Evolutionary conservation across 1,139 yeast genomes (phyloP).

Genomic region (Zhuliangozyma parablackwelliae): DNA sequence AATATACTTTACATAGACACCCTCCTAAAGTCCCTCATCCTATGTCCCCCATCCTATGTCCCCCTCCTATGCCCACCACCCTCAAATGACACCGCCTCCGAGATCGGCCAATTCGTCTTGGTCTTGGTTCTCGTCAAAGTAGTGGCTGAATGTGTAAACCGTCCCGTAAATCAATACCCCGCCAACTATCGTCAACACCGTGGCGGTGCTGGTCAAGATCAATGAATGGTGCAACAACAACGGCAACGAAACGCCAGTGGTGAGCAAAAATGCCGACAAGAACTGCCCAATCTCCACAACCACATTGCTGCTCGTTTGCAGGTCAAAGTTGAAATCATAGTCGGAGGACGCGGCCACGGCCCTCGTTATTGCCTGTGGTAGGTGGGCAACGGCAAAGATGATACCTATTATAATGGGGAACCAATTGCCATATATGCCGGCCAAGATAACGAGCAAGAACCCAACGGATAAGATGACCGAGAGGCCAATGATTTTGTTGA

Average conservation of each 20-base stretch:
- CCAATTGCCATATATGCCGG: slow-evolving; percentile 78
- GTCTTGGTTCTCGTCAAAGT: slow-evolving; percentile 59
- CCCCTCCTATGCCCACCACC: no score
- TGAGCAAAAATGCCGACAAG: slow-evolving; percentile 59
- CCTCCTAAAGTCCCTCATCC: no score
- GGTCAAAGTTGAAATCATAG: slow-evolving; percentile 45
- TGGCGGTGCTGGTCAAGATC: slow-evolving; percentile 55
- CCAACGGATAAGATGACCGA: slow-evolving; percentile 75
- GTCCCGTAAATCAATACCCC: slow-evolving; percentile 71
- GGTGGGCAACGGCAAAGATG: slow-evolving; percentile 56
- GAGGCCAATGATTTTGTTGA: slow-evolving; percentile 69
- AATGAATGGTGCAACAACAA: slow-evolving; percentile 61
- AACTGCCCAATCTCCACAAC: slow-evolving; percentile 63
- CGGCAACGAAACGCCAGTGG: slow-evolving; percentile 67
- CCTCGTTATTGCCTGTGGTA: slow-evolving; percentile 52
- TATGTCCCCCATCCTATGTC: no score
- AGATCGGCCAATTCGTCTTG: slow-evolving; percentile 29
- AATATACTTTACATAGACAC: no score
- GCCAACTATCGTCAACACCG: slow-evolving; percentile 61
- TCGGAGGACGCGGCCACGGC: slow-evolving; percentile 32
- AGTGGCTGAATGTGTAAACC: slow-evolving; percentile 65
- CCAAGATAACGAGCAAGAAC: slow-evolving; percentile 69
- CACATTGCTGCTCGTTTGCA: slow-evolving; percentile 25
- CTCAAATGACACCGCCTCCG: slow-evolving; percentile 29
- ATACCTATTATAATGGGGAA: slow-evolving; percentile 61